Conservation (phyloP, 2,329 filamentous ascomycete species). For the Fonsecaea erecta region DNA sequence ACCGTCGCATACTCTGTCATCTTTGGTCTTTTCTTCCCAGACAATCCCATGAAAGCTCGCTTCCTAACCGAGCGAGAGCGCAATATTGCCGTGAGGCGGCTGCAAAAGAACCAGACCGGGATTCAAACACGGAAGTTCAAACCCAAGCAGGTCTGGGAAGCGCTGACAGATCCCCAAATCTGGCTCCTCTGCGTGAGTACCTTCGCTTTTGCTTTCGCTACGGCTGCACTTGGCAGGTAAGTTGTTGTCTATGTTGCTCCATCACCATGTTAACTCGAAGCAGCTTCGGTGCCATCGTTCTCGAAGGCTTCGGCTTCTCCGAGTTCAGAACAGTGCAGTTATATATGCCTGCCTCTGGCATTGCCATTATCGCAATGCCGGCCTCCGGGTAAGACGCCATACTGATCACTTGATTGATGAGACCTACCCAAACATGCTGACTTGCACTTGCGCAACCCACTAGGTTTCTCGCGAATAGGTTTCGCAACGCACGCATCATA, state of each 20-base stretch:
- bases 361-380: not conserved
- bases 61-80: conserved; percentile 2
- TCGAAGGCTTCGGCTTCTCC: not conserved
- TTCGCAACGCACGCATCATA: not conserved
- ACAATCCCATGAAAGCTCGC: not conserved
- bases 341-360: not conserved
- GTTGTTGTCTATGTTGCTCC: not conserved
- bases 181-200: not conserved
- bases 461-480: not conserved
- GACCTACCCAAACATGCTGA: not conserved
- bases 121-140: not conserved
- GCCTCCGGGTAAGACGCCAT: not conserved
- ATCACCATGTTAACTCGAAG: not conserved
- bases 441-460: not conserved
- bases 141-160: not conserved
- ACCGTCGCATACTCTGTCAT: not conserved
- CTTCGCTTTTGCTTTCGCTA: not conserved
- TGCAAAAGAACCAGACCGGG: conserved; percentile 1
- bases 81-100: not conserved
- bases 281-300: not conserved
- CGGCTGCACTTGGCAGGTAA: not conserved
- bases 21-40: conserved; percentile 2
- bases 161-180: not conserved
- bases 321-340: not conserved
- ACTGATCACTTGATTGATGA: no score